These are phyloP conservation scores for Aspergillus ibericus DNA, from an alignment of 2,329 filamentous ascomycete species.

Conservation along the genomic window DNA sequence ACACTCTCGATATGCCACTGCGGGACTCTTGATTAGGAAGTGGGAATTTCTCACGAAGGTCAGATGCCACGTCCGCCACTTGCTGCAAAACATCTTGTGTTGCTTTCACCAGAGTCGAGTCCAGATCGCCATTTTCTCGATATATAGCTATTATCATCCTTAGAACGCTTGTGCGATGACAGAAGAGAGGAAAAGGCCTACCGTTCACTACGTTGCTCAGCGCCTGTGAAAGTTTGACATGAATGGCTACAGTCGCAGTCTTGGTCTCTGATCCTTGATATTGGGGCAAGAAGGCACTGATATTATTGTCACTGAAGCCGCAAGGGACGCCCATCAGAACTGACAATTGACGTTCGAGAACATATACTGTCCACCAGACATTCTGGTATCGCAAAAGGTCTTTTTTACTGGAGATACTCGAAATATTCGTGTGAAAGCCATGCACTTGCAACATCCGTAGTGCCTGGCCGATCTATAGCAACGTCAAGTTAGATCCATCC, in stretches of 20 bases:
- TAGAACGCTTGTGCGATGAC: background rate
- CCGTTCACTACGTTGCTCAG: slow-evolving; percentile 6
- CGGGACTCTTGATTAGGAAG: slow-evolving; percentile 1
- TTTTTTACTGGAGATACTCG: background rate
- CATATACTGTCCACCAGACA: slow-evolving; percentile 8
- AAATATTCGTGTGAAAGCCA: slow-evolving; percentile 3
- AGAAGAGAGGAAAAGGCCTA: background rate
- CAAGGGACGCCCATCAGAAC: slow-evolving; percentile 1
- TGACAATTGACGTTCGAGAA: slow-evolving; percentile 7
- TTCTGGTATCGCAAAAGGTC: slow-evolving; percentile 1
- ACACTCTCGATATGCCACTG: slow-evolving; percentile 4
- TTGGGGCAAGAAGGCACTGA: background rate
- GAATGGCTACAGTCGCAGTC: background rate
- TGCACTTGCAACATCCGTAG: slow-evolving; percentile 1
- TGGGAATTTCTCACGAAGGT: slow-evolving; percentile 3
- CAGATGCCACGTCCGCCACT: slow-evolving; percentile 5
- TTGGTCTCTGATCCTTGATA: background rate
- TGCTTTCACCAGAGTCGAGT: background rate
- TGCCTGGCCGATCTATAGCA: slow-evolving; percentile 4
- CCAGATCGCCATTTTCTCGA: background rate
- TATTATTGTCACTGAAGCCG: background rate
- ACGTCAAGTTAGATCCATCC: background rate
- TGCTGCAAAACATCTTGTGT: slow-evolving; percentile 5
- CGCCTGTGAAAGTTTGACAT: slow-evolving; percentile 1
- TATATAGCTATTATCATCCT: slow-evolving; percentile 5